Evolutionary conservation across 2,329 filamentous ascomycete species (phyloP).

Genomic region (Phialemoniopsis sp.): DNA sequence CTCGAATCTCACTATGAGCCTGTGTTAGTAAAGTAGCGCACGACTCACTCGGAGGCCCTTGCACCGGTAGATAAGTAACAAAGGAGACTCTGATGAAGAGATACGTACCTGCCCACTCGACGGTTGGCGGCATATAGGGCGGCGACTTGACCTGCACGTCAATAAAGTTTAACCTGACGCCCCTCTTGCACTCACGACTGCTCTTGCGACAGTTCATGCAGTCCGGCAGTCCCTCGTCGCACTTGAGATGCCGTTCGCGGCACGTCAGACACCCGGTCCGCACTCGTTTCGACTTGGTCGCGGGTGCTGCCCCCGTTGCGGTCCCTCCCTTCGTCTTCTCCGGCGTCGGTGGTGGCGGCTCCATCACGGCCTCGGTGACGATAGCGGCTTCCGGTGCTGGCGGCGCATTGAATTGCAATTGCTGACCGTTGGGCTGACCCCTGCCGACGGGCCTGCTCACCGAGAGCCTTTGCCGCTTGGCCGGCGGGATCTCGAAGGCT

Average conservation of each 20-base stretch:
- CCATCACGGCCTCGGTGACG: not conserved
- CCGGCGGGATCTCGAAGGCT: slow-evolving; percentile 15
- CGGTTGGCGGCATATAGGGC: slow-evolving; percentile 55
- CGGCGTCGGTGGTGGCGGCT: not conserved
- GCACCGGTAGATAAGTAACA: too few species aligned
- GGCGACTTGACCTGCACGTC: slow-evolving; percentile 72
- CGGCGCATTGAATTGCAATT: slow-evolving; percentile 3
- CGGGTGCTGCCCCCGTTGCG: slow-evolving; percentile 10
- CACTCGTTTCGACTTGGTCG: slow-evolving; percentile 73
- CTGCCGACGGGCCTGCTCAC: slow-evolving; percentile 4
- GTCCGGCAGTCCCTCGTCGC: slow-evolving; percentile 66
- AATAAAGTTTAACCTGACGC: slow-evolving; percentile 86
- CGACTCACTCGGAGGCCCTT: too few species aligned
- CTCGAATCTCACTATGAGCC: slow-evolving; percentile 62
- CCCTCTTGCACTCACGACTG: slow-evolving; percentile 78
- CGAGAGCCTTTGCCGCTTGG: slow-evolving; percentile 20
- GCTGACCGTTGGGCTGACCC: slow-evolving; percentile 8
- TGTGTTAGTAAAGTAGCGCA: not conserved
- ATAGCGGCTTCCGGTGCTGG: slow-evolving; percentile 7
- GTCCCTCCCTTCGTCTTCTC: not conserved
- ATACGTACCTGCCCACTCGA: slow-evolving; percentile 59
- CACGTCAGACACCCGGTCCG: slow-evolving; percentile 40
- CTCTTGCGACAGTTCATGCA: slow-evolving; percentile 85
- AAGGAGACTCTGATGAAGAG: too few species aligned
- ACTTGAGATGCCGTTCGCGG: slow-evolving; percentile 47